Evolutionary conservation across 495 filamentous ascomycete genomes (phyloP).

Genomic region (Annulohypoxylon moriforme): DNA sequence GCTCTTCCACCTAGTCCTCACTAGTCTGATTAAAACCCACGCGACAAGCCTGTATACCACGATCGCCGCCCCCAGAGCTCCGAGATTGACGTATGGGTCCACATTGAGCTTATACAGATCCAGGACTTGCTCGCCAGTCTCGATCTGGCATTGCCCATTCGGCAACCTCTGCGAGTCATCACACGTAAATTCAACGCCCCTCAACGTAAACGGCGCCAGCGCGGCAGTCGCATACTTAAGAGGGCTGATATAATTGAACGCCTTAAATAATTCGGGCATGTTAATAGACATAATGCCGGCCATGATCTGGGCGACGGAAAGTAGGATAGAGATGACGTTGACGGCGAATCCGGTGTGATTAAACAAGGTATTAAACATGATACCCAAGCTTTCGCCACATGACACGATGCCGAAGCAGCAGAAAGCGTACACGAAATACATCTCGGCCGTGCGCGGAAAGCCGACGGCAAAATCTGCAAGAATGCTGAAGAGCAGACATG

Average conservation of each 20-base stretch:
- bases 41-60: conserved; percentile 73
- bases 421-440: conserved; percentile 74
- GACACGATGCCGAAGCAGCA: conserved; percentile 78
- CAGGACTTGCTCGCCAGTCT: conserved; percentile 71
- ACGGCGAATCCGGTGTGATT: conserved; percentile 78
- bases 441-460: conserved; percentile 65
- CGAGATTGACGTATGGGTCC: conserved; percentile 66
- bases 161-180: conserved; percentile 63
- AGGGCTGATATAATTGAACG: conserved; percentile 75
- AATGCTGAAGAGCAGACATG: conserved; percentile 70
- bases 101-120: conserved; percentile 70
- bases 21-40: conserved; percentile 67
- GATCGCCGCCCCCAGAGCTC: conserved; percentile 68
- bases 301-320: conserved; percentile 74
- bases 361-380: conserved; percentile 82
- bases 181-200: conserved; percentile 69
- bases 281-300: conserved; percentile 74
- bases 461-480: conserved; percentile 70
- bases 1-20: conserved; percentile 51
- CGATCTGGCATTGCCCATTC: conserved; percentile 68
- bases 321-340: conserved; percentile 71
- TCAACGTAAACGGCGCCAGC: conserved; percentile 68
- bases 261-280: conserved; percentile 72
- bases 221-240: conserved; percentile 74
- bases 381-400: conserved; percentile 79